Evolutionary conservation across 2,329 filamentous ascomycete genomes (phyloP).

Genomic region (Trichoderma koningii): DNA sequence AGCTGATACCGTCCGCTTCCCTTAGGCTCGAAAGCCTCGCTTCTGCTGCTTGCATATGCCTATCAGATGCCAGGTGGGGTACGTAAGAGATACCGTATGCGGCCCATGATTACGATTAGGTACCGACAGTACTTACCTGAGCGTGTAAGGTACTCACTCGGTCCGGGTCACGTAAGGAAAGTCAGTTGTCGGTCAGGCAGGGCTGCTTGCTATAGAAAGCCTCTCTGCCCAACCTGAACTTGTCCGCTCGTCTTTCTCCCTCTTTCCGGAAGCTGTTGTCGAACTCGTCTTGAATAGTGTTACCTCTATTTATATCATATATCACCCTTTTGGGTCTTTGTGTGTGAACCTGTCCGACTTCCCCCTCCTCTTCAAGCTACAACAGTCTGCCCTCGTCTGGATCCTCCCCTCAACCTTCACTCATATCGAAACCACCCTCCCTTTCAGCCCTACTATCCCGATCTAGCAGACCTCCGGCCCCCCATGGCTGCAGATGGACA

Average conservation of each 20-base stretch:
- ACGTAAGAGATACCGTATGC: constrained; percentile 7
- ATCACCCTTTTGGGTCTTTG: neutral
- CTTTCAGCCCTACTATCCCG: constrained; percentile 9
- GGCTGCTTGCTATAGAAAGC: constrained; percentile 10
- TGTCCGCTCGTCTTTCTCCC: neutral
- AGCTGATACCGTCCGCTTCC: constrained; percentile 6
- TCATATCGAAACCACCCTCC: neutral
- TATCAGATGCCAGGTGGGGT: constrained; percentile 19
- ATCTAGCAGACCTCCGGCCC: constrained; percentile 10
- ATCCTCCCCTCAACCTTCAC: too few species aligned
- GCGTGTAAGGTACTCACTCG: too few species aligned
- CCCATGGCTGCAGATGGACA: constrained; percentile 34
- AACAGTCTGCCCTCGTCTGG: neutral
- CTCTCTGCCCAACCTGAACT: constrained; percentile 12
- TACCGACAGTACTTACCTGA: neutral
- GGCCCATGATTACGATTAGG: constrained; percentile 16
- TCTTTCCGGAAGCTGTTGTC: neutral
- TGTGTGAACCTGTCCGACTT: neutral
- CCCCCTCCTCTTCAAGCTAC: neutral
- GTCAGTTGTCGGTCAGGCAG: neutral
- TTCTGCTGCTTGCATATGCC: constrained; percentile 1
- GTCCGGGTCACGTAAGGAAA: too few species aligned
- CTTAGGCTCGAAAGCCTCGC: neutral
- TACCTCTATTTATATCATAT: neutral
- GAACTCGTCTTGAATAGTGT: neutral